phyloP scores from a whole-genome alignment of 179 eudicot genomes.

The Kewa caespitosa region DNA sequence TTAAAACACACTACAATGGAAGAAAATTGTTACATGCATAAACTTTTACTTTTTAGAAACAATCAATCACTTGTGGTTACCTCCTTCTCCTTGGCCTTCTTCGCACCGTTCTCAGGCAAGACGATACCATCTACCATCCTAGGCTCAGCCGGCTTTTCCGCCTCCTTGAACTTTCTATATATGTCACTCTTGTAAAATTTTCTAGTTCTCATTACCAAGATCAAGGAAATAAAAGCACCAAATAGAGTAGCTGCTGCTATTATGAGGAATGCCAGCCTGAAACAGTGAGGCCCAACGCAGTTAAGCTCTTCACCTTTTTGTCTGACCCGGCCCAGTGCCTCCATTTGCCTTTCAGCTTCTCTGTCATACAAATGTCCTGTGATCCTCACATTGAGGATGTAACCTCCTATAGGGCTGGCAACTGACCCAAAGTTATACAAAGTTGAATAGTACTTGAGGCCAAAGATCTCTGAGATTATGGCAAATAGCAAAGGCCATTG shows the following conservation, averaged over 20 bases:
- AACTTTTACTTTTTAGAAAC: no score
- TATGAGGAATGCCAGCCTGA: constrained; percentile 27
- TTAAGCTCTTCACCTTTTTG: constrained; percentile 15
- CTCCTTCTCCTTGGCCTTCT: not conserved
- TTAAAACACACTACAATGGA: no score
- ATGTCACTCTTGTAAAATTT: constrained; percentile 35
- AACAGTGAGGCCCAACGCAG: constrained; percentile 27
- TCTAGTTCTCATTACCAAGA: constrained; percentile 31
- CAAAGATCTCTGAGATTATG: constrained; percentile 32
- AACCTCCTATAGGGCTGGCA: constrained; percentile 33
- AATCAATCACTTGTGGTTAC: no score
- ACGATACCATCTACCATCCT: not conserved
- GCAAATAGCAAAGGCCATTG: constrained; percentile 34
- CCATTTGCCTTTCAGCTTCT: constrained; percentile 22
- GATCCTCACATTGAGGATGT: constrained; percentile 23
- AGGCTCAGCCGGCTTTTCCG: not conserved
- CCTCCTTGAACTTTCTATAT: constrained; percentile 29
- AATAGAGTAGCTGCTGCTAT: constrained; percentile 23
- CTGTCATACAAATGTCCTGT: constrained; percentile 29
- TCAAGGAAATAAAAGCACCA: constrained; percentile 23
- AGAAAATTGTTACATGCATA: no score
- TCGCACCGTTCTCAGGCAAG: not conserved
- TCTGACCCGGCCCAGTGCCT: constrained; percentile 13
- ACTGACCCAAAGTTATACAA: constrained; percentile 27
- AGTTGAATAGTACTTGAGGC: constrained; percentile 33